Conservation (phyloP, 2,329 filamentous ascomycete genomes). For the Colletotrichum abscissum region DNA sequence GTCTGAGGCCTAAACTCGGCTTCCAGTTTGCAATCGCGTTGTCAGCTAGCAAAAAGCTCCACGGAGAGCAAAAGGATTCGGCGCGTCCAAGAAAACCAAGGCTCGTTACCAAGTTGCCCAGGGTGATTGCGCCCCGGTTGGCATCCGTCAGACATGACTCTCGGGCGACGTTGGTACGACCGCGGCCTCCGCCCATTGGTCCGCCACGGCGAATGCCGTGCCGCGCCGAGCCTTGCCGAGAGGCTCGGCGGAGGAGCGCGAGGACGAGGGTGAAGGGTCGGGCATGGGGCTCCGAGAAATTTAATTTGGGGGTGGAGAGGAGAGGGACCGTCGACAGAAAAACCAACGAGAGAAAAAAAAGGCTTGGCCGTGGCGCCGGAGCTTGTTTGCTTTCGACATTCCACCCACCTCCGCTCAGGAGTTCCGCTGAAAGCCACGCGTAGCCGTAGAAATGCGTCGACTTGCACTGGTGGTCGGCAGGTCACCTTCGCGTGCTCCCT, state of each 20-base stretch:
- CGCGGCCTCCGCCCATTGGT: slow-evolving; percentile 18
- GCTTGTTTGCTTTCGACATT: slow-evolving; percentile 5
- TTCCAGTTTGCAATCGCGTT: neutral
- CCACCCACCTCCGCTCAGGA: slow-evolving; percentile 3
- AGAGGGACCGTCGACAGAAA: neutral
- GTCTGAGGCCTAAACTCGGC: neutral
- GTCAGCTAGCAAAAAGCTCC: slow-evolving; percentile 5
- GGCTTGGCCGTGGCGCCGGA: slow-evolving; percentile 19
- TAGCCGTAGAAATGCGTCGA: slow-evolving; percentile 17
- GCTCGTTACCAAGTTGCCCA: slow-evolving; percentile 2
- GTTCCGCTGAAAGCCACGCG: slow-evolving; percentile 8
- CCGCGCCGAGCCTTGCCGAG: slow-evolving; percentile 35
- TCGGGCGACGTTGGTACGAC: slow-evolving; percentile 17
- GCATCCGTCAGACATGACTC: slow-evolving; percentile 28
- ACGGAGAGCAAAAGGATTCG: slow-evolving; percentile 1
- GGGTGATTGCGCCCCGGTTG: slow-evolving; percentile 3
- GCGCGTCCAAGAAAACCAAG: slow-evolving; percentile 25
- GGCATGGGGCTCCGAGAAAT: slow-evolving; percentile 26
- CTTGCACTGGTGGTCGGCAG: neutral
- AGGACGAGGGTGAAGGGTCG: slow-evolving; percentile 17
- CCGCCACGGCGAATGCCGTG: slow-evolving; percentile 27
- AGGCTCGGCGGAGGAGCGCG: slow-evolving; percentile 29
- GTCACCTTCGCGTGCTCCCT: neutral
- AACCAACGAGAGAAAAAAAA: neutral
- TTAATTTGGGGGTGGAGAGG: slow-evolving; percentile 6